These are phyloP conservation scores for Acacia melanoxylon DNA, from an alignment of 306 rosid genomes.

Conservation along the genomic window DNA sequence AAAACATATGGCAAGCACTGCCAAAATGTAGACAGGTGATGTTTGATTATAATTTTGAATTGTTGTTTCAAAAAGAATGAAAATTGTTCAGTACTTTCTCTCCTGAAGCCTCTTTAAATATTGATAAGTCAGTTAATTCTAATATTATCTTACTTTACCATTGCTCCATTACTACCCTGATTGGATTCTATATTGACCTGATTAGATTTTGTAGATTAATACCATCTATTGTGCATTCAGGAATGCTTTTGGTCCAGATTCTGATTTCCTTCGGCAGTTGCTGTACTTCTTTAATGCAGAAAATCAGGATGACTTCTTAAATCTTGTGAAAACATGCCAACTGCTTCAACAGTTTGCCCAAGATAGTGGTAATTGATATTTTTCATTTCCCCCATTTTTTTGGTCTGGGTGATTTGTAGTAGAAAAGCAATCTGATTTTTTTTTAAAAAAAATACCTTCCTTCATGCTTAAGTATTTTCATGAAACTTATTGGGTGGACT, in stretches of 20 bases:
- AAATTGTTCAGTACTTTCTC: slow-evolving; percentile 9
- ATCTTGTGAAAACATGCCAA: slow-evolving; percentile 82
- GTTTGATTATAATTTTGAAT: slow-evolving; percentile 21
- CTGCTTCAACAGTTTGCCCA: slow-evolving; percentile 58
- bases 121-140: slow-evolving; percentile 1
- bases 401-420: slow-evolving; percentile 7
- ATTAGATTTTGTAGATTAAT: slow-evolving; percentile 4
- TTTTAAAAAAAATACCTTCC: slow-evolving; percentile 1
- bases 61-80: slow-evolving; percentile 9
- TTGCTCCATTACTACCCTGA: slow-evolving; percentile 18
- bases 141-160: slow-evolving; percentile 12
- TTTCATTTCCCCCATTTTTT: slow-evolving; percentile 3
- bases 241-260: slow-evolving; percentile 77
- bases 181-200: neutral
- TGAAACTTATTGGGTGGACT: slow-evolving; percentile 12
- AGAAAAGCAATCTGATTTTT: slow-evolving; percentile 15
- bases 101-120: slow-evolving; percentile 2
- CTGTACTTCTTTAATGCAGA: slow-evolving; percentile 80
- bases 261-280: slow-evolving; percentile 84
- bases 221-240: slow-evolving; percentile 55
- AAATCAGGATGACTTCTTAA: slow-evolving; percentile 57
- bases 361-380: slow-evolving; percentile 59
- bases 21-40: slow-evolving; percentile 77
- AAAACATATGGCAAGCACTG: slow-evolving; percentile 58
- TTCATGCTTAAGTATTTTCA: slow-evolving; percentile 21